Evolutionary conservation across 2,329 filamentous ascomycete species (phyloP).

Genomic region (Corynespora cassiicola): DNA sequence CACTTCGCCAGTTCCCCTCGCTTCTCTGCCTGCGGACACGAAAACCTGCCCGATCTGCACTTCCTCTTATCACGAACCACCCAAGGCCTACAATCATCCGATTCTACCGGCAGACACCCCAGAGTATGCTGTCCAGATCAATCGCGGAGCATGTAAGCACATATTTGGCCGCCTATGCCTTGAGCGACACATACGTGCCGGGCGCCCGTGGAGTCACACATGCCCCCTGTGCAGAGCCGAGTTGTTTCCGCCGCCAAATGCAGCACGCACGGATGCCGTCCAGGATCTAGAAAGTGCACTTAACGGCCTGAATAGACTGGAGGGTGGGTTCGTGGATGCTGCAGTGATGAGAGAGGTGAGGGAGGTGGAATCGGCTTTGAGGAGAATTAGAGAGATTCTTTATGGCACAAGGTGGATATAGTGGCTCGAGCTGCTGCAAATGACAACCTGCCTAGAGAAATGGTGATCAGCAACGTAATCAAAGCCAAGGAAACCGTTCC

Average conservation of each 20-base stretch:
- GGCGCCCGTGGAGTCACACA: conserved; percentile 26
- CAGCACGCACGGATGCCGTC: conserved; percentile 13
- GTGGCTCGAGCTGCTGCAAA: neutral
- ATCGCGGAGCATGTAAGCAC: conserved; percentile 19
- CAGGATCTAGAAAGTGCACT: conserved; percentile 11
- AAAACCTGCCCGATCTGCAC: conserved; percentile 24
- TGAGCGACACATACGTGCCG: conserved; percentile 22
- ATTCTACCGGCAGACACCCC: conserved; percentile 13
- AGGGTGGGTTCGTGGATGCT: conserved; percentile 6
- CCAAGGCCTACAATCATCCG: conserved; percentile 23
- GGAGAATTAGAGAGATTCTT: conserved; percentile 16
- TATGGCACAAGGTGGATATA: conserved; percentile 20
- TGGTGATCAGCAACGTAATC: no score
- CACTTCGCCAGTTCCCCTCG: conserved; percentile 16
- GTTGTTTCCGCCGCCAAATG: conserved; percentile 23
- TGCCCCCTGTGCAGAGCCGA: conserved; percentile 27
- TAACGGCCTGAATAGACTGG: conserved; percentile 11
- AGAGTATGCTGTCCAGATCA: conserved; percentile 25
- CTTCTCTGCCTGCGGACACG: conserved; percentile 7
- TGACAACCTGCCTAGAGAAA: neutral
- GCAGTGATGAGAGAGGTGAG: conserved; percentile 14
- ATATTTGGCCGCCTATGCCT: conserved; percentile 26
- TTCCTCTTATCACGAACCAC: conserved; percentile 15
- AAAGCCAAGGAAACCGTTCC: no score
- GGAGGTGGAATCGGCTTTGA: conserved; percentile 14